These are phyloP conservation scores for Pelargonium citronellum DNA, from an alignment of 441 rosid species.

Conservation along the genomic window DNA sequence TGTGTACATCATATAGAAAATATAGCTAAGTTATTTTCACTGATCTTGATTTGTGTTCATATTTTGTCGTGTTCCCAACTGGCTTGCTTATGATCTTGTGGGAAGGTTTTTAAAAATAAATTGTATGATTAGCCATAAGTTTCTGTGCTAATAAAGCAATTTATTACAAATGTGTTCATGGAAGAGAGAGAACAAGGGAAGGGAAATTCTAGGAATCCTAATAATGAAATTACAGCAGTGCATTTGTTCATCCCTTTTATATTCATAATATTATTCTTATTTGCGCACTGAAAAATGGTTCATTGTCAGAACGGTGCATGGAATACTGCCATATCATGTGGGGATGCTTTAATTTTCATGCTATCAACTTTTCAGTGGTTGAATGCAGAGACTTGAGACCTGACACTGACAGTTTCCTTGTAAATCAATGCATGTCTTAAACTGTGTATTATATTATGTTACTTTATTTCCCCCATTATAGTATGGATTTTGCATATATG, in stretches of 20 bases:
- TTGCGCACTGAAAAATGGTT: background rate
- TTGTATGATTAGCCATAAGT: background rate
- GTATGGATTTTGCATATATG: background rate
- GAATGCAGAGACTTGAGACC: background rate
- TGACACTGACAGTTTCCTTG: background rate
- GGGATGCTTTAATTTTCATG: background rate
- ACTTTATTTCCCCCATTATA: background rate
- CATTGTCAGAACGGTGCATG: background rate
- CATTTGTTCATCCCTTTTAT: background rate
- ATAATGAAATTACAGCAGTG: background rate
- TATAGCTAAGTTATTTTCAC: too few species aligned
- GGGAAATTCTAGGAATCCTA: slow-evolving; percentile 2
- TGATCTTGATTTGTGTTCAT: too few species aligned
- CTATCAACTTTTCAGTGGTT: background rate
- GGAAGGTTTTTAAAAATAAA: too few species aligned
- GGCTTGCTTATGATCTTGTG: too few species aligned
- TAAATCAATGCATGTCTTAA: background rate
- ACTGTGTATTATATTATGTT: background rate
- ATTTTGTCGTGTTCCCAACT: too few species aligned
- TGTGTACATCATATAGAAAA: too few species aligned
- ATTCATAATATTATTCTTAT: background rate
- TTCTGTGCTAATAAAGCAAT: background rate
- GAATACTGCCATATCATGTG: background rate
- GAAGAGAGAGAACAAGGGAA: background rate
- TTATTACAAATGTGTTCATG: background rate